Evolutionary conservation across 768 basidiomycete genomes (phyloP).

Genomic region (Macrolepiota albuminosa): DNA sequence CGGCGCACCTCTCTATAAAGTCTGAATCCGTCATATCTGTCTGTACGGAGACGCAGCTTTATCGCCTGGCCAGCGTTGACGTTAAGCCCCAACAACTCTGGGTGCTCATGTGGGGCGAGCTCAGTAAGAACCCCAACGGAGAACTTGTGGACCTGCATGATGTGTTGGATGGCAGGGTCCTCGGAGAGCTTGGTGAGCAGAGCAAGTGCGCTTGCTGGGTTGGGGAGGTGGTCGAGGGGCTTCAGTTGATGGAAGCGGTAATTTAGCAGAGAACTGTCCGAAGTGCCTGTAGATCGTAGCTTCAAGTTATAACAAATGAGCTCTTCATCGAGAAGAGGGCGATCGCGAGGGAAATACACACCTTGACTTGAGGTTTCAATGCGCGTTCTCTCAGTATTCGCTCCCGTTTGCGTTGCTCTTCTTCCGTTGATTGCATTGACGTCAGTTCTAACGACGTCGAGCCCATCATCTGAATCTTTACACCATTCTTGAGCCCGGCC

Average conservation of each 20-base stretch:
- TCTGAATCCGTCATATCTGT: conserved; percentile 69
- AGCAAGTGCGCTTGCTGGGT: conserved; percentile 49
- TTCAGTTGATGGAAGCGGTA: conserved; percentile 64
- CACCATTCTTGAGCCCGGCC: conserved; percentile 59
- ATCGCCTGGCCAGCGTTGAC: conserved; percentile 57
- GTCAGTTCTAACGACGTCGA: conserved; percentile 55
- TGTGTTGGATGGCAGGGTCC: conserved; percentile 66
- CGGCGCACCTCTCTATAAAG: conserved; percentile 58
- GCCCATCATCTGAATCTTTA: conserved; percentile 69
- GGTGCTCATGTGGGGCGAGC: conserved; percentile 74
- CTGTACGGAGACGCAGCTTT: conserved; percentile 64
- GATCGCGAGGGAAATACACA: conserved; percentile 18
- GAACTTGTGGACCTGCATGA: conserved; percentile 70
- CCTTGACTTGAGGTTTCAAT: conserved; percentile 54
- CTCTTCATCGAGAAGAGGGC: background rate
- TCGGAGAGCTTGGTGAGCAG: conserved; percentile 54
- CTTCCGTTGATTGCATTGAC: conserved; percentile 50
- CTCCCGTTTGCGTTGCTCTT: conserved; percentile 52
- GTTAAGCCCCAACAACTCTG: conserved; percentile 66
- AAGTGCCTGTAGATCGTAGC: conserved; percentile 53
- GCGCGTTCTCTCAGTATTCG: conserved; percentile 56
- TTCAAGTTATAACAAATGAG: conserved; percentile 16
- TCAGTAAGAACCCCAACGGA: conserved; percentile 69
- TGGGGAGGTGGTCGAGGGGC: conserved; percentile 61
- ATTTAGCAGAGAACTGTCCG: conserved; percentile 31